A percentile compares a stretch with the other conserved stretches of the same genome.
phyloP scores from a whole-genome alignment of 1,284 basidiomycete species.

The Melanopsichium pennsylvanicum region DNA sequence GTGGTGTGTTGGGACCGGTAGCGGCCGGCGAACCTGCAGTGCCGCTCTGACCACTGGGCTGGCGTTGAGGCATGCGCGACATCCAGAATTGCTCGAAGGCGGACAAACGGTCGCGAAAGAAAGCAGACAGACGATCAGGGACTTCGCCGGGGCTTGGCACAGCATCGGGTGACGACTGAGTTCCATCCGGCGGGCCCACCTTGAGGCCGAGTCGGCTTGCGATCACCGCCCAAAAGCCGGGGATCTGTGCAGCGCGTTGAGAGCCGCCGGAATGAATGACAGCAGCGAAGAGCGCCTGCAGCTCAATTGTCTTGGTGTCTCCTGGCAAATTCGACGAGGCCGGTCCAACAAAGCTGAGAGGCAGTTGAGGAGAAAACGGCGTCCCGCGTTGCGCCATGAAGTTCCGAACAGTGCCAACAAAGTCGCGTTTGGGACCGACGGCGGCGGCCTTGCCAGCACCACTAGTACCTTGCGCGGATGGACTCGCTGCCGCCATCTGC shows the following conservation, averaged over 20 bases:
- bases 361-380: slow-evolving; percentile 43
- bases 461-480: slow-evolving; percentile 11
- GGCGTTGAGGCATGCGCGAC: slow-evolving; percentile 48
- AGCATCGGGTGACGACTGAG: slow-evolving; percentile 39
- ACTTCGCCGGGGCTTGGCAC: slow-evolving; percentile 51
- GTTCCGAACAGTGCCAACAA: slow-evolving; percentile 51
- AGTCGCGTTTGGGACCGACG: slow-evolving; percentile 41
- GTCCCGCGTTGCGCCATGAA: slow-evolving; percentile 58
- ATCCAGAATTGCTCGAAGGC: slow-evolving; percentile 61
- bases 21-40: slow-evolving; percentile 30
- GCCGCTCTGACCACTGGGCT: slow-evolving; percentile 28
- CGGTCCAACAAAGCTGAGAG: slow-evolving; percentile 52
- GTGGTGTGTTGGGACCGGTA: slow-evolving; percentile 4
- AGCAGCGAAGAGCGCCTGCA: slow-evolving; percentile 53
- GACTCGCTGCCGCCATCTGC: slow-evolving; percentile 20
- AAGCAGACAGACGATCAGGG: slow-evolving; percentile 54
- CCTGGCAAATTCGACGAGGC: slow-evolving; percentile 41
- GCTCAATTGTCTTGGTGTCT: slow-evolving; percentile 55
- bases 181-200: slow-evolving; percentile 40
- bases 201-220: slow-evolving; percentile 56
- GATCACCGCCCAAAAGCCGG: slow-evolving; percentile 58
- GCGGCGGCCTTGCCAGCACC: slow-evolving; percentile 5
- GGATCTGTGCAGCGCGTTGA: slow-evolving; percentile 39
- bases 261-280: slow-evolving; percentile 56
- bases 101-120: slow-evolving; percentile 52